Evolutionary conservation across 768 basidiomycete species (phyloP).

Genomic region (Lactarius akahatsu): DNA sequence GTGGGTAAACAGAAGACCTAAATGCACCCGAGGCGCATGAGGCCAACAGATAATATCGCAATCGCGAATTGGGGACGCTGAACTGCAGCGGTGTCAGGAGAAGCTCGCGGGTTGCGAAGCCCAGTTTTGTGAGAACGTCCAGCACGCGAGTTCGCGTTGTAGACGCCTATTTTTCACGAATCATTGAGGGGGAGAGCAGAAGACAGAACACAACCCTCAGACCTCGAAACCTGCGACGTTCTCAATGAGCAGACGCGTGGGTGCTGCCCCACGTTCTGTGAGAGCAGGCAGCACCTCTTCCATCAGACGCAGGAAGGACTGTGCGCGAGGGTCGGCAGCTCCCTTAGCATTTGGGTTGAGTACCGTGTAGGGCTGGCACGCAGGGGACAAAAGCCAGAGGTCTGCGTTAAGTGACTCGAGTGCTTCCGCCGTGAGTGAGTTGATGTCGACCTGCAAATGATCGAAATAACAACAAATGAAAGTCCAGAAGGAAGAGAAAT

Average conservation of each 20-base stretch:
- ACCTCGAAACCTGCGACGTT: conserved; percentile 88
- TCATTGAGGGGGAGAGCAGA: background rate
- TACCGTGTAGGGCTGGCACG: conserved; percentile 83
- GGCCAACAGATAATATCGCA: conserved; percentile 79
- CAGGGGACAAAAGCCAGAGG: conserved; percentile 77
- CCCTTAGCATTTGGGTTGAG: conserved; percentile 73
- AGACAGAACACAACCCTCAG: background rate
- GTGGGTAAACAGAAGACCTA: conserved; percentile 36
- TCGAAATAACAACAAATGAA: background rate
- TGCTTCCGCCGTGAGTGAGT: conserved; percentile 48
- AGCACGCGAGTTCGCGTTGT: conserved; percentile 59
- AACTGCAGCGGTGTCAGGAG: conserved; percentile 76
- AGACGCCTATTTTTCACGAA: conserved; percentile 49
- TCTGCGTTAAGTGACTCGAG: conserved; percentile 52
- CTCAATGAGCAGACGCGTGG: conserved; percentile 64
- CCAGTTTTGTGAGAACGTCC: conserved; percentile 49
- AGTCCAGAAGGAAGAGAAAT: background rate
- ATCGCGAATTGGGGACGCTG: conserved; percentile 77
- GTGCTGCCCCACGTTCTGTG: conserved; percentile 45
- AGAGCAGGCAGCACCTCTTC: conserved; percentile 61
- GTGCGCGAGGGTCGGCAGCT: conserved; percentile 67
- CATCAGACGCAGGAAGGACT: conserved; percentile 72
- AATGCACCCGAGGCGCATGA: conserved; percentile 43
- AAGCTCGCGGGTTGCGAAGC: conserved; percentile 60
- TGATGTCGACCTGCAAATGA: conserved; percentile 55